phyloP scores from a whole-genome alignment of 371 early-diverging fungal species.

The Apophysomyces trapeziformis region DNA sequence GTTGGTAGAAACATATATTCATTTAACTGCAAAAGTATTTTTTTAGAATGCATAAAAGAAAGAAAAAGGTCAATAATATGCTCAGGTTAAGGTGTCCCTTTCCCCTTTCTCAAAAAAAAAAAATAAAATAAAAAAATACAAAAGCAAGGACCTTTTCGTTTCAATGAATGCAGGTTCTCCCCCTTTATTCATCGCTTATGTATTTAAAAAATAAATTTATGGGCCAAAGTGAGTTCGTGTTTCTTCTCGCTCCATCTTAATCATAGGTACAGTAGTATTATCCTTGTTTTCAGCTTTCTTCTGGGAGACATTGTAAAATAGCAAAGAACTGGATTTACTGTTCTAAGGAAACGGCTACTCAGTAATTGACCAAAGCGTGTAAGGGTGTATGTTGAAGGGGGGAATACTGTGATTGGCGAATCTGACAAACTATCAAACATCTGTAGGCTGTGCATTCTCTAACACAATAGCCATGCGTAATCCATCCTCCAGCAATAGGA shows the following conservation, averaged over 20 bases:
- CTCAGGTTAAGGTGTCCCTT: not conserved
- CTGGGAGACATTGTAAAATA: not conserved
- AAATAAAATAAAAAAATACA: not conserved
- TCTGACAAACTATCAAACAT: too few relatives aligned
- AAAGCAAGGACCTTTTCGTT: not conserved
- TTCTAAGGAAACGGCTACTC: too few relatives aligned
- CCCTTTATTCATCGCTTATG: constrained; percentile 8
- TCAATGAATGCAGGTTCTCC: constrained; percentile 1
- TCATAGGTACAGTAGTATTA: not conserved
- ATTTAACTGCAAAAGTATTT: not conserved
- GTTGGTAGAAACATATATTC: not conserved
- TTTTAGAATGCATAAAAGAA: not conserved
- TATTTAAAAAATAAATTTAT: constrained; percentile 7
- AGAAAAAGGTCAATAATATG: not conserved
- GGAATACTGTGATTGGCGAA: too few relatives aligned
- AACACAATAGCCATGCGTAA: not conserved
- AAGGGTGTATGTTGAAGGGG: too few relatives aligned
- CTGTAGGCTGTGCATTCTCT: not conserved
- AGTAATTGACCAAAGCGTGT: too few relatives aligned
- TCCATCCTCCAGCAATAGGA: not conserved
- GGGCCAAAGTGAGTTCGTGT: not conserved
- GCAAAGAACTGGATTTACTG: not conserved
- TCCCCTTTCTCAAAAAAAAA: too few relatives aligned
- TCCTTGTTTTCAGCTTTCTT: not conserved
- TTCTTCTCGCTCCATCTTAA: not conserved